Conservation (phyloP, 2,329 filamentous ascomycete species). For the Penicillium polonicum region DNA sequence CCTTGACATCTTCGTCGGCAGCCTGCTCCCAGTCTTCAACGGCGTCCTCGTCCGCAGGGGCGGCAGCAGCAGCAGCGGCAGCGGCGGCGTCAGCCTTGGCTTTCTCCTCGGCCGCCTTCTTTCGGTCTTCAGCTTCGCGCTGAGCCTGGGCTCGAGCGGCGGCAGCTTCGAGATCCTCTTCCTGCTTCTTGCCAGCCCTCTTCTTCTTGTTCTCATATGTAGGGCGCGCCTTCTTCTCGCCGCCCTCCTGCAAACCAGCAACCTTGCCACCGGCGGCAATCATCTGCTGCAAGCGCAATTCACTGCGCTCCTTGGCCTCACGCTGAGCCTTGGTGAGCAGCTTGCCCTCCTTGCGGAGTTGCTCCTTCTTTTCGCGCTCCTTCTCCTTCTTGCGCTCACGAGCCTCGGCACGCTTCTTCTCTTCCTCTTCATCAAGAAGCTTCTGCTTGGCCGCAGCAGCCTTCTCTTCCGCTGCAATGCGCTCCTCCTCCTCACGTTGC, state of each 20-base stretch:
- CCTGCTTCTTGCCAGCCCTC: conserved; percentile 65
- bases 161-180: conserved; percentile 54
- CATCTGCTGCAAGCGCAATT: conserved; percentile 51
- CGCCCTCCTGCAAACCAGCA: conserved; percentile 45
- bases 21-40: conserved; percentile 83
- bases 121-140: conserved; percentile 52
- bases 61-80: conserved; percentile 46
- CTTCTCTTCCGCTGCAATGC: conserved; percentile 40
- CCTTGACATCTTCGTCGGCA: conserved; percentile 77
- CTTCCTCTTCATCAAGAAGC: conserved; percentile 45
- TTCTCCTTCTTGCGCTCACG: conserved; percentile 50
- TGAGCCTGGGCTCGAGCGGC: conserved; percentile 48
- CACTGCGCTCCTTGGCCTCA: conserved; percentile 48
- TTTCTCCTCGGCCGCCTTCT: conserved; percentile 71
- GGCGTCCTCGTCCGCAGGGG: conserved; percentile 54
- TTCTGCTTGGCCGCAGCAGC: conserved; percentile 42
- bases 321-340: conserved; percentile 51
- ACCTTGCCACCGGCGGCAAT: conserved; percentile 49
- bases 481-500: conserved; percentile 49
- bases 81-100: conserved; percentile 76
- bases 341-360: conserved; percentile 50
- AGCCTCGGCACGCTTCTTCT: conserved; percentile 47
- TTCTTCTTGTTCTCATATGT: conserved; percentile 74
- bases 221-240: conserved; percentile 70
- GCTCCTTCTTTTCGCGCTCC: conserved; percentile 52